Evolutionary conservation across 345 rosid species (phyloP), one percentile per base, ranked within the genome.

Genomic region (Euphorbia peplus): DNA sequence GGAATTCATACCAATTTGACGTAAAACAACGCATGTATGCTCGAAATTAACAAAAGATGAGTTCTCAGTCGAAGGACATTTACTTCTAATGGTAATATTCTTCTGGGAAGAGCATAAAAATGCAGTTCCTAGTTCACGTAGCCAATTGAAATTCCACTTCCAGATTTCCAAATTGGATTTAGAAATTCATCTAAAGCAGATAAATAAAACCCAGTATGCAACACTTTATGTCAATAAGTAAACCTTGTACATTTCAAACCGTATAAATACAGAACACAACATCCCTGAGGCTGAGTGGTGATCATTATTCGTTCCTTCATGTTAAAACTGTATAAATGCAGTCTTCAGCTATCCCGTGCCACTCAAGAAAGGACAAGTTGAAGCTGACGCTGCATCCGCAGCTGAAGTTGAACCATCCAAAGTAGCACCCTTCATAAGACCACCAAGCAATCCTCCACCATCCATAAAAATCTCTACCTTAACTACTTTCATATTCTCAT

Each of bases 391-490:
- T 46, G 59, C 68, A 12, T 41, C 76, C 54, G 67, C 19, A n/a
- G n/a, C n/a, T n/a, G n/a, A n/a, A 2, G 56, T 18, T 55, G 77
- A 28, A 21, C 44, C 54, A 37, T 73, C 56, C 35, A 44, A 26
- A 32, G 16, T 53, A 11, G 21, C 68, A 16, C 88, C 87, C 47
- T 76, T 86, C 70, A 79, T 44, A 10, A 88, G 93, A 44, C 80
- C 83, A 70, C 87, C 93, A 18, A 88, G 84, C 75, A 85, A 65
- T 63, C 83, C 90, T 50, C 83, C 85, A 2, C 88, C 70, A 60
- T 85, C 84, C 0, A 69, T 11, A 69, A 85, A 88, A 75, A 83
- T 77, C 75, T 85, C 92, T 4, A 82, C 84, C 75, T 78, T 82
- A 77, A 77, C 78, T 46, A 85, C 47, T 63, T 84, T 85, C 84